phyloP scores from a whole-genome alignment of 768 basidiomycete genomes.

The Hysterangium stoloniferum region DNA sequence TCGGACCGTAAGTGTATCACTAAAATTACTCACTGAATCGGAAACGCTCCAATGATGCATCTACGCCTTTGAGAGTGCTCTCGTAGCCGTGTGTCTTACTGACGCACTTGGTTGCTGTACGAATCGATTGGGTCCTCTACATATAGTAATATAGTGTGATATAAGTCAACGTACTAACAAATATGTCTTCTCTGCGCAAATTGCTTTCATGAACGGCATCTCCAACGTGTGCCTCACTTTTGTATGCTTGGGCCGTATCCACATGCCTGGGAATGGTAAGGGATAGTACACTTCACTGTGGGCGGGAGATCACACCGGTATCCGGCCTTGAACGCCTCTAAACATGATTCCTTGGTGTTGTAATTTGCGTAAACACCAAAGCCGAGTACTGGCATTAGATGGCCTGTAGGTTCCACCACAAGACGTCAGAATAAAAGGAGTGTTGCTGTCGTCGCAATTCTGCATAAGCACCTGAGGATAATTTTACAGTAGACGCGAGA shows the following conservation, averaged over 20 bases:
- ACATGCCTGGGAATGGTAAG: slow-evolving; percentile 12
- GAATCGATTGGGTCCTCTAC: background rate
- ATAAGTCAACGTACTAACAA: slow-evolving; percentile 25
- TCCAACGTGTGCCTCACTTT: slow-evolving; percentile 32
- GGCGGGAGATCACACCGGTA: slow-evolving; percentile 6
- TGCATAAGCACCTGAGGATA: slow-evolving; percentile 35
- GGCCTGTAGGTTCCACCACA: slow-evolving; percentile 4
- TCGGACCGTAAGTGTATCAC: background rate
- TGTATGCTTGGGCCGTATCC: slow-evolving; percentile 26
- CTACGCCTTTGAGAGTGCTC: slow-evolving; percentile 13
- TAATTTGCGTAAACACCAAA: slow-evolving; percentile 12
- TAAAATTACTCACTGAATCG: slow-evolving; percentile 14
- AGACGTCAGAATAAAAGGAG: no score
- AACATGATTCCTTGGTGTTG: background rate
- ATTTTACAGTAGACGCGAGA: slow-evolving; percentile 25
- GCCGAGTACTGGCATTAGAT: slow-evolving; percentile 10
- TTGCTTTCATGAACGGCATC: slow-evolving; percentile 29
- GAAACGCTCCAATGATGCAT: slow-evolving; percentile 17
- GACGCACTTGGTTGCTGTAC: slow-evolving; percentile 20
- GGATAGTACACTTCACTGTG: background rate
- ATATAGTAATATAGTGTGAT: background rate
- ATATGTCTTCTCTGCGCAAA: slow-evolving; percentile 27
- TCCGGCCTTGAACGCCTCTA: slow-evolving; percentile 7
- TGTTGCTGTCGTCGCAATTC: no score
- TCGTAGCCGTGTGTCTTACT: slow-evolving; percentile 17